Evolutionary conservation across 2,329 filamentous ascomycete species (phyloP).

Genomic region (Fusarium papillatum): DNA sequence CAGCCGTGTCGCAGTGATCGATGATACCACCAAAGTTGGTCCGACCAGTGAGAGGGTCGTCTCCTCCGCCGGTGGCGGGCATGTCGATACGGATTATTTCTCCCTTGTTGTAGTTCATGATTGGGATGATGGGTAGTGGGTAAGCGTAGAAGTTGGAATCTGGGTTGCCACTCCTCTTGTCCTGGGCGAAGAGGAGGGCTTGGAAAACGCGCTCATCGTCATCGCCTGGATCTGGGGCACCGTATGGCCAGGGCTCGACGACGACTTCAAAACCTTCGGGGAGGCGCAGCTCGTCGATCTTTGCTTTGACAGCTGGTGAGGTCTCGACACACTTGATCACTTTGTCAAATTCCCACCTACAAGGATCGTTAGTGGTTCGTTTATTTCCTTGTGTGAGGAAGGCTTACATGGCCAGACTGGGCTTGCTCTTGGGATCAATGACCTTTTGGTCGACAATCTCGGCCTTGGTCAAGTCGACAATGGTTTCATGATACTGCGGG

Average conservation of each 20-base stretch:
- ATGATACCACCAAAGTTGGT: conserved; percentile 35
- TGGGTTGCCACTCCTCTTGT: conserved; percentile 50
- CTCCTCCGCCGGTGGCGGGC: conserved; percentile 49
- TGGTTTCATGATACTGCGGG: conserved; percentile 50
- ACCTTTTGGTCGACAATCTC: conserved; percentile 43
- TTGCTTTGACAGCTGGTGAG: conserved; percentile 49
- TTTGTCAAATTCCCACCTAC: conserved; percentile 51
- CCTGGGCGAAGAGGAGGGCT: conserved; percentile 49
- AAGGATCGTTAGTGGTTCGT: background rate
- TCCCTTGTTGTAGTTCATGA: conserved; percentile 50
- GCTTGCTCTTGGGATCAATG: conserved; percentile 46
- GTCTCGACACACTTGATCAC: conserved; percentile 46
- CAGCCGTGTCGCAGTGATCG: conserved; percentile 49
- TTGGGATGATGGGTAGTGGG: conserved; percentile 62
- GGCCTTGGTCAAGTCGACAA: conserved; percentile 48
- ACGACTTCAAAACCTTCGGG: conserved; percentile 47
- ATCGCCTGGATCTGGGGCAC: conserved; percentile 46
- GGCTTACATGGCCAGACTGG: conserved; percentile 48
- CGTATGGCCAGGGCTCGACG: conserved; percentile 52
- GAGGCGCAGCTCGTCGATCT: conserved; percentile 44
- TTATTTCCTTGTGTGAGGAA: background rate
- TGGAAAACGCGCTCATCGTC: conserved; percentile 50
- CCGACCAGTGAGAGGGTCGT: conserved; percentile 39
- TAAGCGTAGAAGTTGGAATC: conserved; percentile 70
- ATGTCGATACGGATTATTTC: conserved; percentile 51